Evolutionary conservation across 1,139 yeast genomes (phyloP).

Genomic region (Blastobotrys persicus): DNA sequence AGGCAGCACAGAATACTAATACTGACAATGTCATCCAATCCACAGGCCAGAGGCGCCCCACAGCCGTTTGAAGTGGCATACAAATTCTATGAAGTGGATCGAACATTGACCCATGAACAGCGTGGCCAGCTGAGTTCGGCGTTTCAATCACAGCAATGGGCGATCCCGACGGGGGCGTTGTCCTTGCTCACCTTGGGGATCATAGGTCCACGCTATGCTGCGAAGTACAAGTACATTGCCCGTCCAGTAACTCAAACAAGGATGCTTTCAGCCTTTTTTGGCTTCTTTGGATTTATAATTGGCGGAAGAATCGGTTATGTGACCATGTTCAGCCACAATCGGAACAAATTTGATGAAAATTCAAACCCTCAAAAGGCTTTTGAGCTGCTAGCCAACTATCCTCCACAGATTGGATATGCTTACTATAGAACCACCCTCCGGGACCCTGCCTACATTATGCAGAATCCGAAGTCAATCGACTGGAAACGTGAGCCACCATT

Average conservation of each 20-base stretch:
- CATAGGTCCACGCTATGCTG: conserved; percentile 22
- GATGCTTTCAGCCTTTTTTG: conserved; percentile 23
- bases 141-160: conserved; percentile 22
- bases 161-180: conserved; percentile 24
- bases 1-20: no score
- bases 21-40: no score
- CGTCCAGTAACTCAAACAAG: conserved; percentile 20
- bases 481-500: conserved; percentile 31
- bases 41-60: no score
- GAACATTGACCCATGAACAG: conserved; percentile 18
- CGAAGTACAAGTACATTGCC: conserved; percentile 19
- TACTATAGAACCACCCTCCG: conserved; percentile 29
- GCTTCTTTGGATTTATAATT: conserved; percentile 22
- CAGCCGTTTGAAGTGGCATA: conserved; percentile 16
- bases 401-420: conserved; percentile 32
- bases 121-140: conserved; percentile 20
- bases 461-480: conserved; percentile 31
- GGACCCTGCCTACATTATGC: conserved; percentile 28
- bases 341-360: conserved; percentile 16
- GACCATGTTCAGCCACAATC: conserved; percentile 21
- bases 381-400: conserved; percentile 21
- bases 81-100: conserved; percentile 24
- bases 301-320: conserved; percentile 25
- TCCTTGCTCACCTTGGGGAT: conserved; percentile 24
- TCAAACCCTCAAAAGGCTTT: conserved; percentile 25